Evolutionary conservation across 352 stramenopile genomes (phyloP).

Genomic region (Phytophthora sansomeana): DNA sequence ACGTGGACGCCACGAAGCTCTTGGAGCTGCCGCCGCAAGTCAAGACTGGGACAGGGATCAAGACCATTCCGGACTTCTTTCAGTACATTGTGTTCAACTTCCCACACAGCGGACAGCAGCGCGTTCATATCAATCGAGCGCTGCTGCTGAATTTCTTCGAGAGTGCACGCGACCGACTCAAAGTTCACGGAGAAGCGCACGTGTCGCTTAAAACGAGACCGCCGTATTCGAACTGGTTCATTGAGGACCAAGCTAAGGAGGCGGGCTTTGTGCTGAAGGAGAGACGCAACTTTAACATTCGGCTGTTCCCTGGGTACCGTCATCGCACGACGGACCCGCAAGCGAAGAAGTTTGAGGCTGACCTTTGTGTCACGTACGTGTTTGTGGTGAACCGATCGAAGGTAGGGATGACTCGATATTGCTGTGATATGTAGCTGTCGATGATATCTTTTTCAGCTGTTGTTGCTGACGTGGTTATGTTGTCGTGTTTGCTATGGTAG

Average conservation of each 20-base stretch:
- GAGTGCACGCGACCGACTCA: constrained; percentile 72
- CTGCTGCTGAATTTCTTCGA: constrained; percentile 88
- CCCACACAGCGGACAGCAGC: constrained; percentile 87
- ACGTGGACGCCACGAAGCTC: constrained; percentile 87
- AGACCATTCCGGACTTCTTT: constrained; percentile 62
- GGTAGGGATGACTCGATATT: constrained; percentile 33
- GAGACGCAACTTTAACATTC: constrained; percentile 74
- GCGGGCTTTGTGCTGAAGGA: constrained; percentile 84
- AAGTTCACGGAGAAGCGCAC: constrained; percentile 71
- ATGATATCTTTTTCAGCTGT: constrained; percentile 3
- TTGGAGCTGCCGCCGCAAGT: constrained; percentile 50
- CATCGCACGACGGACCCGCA: constrained; percentile 89
- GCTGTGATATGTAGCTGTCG: background rate
- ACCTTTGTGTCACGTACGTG: constrained; percentile 86
- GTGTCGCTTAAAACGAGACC: constrained; percentile 88
- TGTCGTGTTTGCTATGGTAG: constrained; percentile 16
- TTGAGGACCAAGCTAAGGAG: constrained; percentile 83
- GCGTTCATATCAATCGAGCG: constrained; percentile 88
- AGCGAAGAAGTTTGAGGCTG: constrained; percentile 85
- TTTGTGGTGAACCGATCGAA: constrained; percentile 88
- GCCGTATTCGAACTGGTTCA: constrained; percentile 89
- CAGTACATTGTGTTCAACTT: constrained; percentile 92
- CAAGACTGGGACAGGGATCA: constrained; percentile 26
- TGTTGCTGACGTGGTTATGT: background rate
- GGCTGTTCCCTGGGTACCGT: constrained; percentile 83